Conservation (phyloP, 371 early-diverging fungal genomes). For the Thermomucor indicae-seudaticae region DNA sequence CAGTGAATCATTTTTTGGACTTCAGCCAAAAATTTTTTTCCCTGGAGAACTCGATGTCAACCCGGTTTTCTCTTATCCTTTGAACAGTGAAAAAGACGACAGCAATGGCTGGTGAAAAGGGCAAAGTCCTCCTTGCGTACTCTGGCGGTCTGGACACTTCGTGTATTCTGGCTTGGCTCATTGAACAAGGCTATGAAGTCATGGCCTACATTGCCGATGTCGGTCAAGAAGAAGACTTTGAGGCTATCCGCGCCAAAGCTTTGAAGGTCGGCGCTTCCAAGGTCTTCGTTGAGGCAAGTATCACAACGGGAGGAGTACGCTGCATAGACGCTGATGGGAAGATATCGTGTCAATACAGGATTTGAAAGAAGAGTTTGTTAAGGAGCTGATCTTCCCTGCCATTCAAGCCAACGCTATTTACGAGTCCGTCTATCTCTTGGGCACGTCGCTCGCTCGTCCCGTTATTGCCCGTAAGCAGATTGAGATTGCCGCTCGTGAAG, state of each 20-base stretch:
- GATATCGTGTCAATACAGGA: slow-evolving; percentile 46
- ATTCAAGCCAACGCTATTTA: slow-evolving; percentile 95
- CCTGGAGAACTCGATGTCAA: not conserved
- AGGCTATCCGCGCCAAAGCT: slow-evolving; percentile 89
- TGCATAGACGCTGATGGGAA: not conserved
- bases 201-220: slow-evolving; percentile 96
- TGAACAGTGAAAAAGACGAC: not conserved
- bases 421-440: slow-evolving; percentile 92
- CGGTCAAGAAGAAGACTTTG: slow-evolving; percentile 98
- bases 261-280: slow-evolving; percentile 88
- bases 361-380: slow-evolving; percentile 88
- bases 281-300: slow-evolving; percentile 86
- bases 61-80: not conserved
- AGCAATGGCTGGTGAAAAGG: slow-evolving; percentile 59
- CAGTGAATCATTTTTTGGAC: not conserved
- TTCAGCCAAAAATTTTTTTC: slow-evolving; percentile 1
- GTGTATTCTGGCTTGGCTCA: slow-evolving; percentile 96
- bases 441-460: slow-evolving; percentile 96
- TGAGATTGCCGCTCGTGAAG: slow-evolving; percentile 88
- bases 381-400: slow-evolving; percentile 89
- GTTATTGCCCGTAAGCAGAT: slow-evolving; percentile 90
- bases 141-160: slow-evolving; percentile 98
- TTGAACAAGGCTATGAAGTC: slow-evolving; percentile 96
- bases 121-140: slow-evolving; percentile 92
- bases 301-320: not conserved